Conservation (phyloP, 2,329 filamentous ascomycete species). For the Thelonectria blattea region DNA sequence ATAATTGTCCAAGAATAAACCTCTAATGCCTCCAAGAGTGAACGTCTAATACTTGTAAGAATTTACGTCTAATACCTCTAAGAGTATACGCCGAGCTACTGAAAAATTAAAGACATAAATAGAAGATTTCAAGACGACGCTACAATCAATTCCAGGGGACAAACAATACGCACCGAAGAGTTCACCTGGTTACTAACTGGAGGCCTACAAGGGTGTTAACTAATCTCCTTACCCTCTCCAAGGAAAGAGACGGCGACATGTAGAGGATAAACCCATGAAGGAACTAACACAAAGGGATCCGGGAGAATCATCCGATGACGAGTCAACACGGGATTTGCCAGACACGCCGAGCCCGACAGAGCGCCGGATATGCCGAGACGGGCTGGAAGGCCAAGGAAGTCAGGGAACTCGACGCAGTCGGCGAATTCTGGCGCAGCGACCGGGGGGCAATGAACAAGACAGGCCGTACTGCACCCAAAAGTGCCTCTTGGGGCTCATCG, state of each 20-base stretch:
- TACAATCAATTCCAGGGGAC: slow-evolving; percentile 2
- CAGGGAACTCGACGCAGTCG: slow-evolving; percentile 1
- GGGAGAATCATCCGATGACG: background rate
- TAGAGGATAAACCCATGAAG: background rate
- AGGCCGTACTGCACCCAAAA: slow-evolving; percentile 7
- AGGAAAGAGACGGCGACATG: slow-evolving; percentile 34
- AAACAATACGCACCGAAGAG: background rate
- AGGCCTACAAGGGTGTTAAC: slow-evolving; percentile 20
- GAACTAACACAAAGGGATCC: background rate
- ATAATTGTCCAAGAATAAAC: too few relatives aligned
- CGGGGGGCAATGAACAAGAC: background rate
- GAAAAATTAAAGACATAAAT: slow-evolving; percentile 1
- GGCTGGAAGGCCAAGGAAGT: background rate
- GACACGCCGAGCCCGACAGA: slow-evolving; percentile 3
- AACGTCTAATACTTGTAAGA: too few relatives aligned
- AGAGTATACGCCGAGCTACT: slow-evolving; percentile 5
- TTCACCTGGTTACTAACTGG: background rate
- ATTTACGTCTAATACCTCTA: too few relatives aligned
- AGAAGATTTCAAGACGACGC: slow-evolving; percentile 2
- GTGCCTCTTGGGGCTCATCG: slow-evolving; percentile 5
- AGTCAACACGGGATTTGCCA: background rate
- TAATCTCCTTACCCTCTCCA: slow-evolving; percentile 31
- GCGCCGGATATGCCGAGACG: background rate
- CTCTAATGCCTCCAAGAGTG: too few relatives aligned
- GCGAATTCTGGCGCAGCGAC: background rate